A percentile compares a stretch with the other conserved stretches of the same genome.
phyloP scores from a whole-genome alignment of 106 monocot genomes.

The Dendrobium chrysotoxum region DNA sequence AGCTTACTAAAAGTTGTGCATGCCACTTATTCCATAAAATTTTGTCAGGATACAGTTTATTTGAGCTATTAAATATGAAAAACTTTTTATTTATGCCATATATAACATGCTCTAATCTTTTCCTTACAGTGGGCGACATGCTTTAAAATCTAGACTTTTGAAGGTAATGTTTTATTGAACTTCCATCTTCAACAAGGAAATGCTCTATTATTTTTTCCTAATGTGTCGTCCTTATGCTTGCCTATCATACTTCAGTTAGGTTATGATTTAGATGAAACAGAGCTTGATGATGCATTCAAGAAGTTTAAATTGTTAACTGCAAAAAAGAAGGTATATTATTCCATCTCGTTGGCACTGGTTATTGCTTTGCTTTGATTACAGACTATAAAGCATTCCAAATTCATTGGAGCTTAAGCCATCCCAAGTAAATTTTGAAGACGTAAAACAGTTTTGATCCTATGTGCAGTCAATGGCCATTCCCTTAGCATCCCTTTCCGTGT shows the following conservation, averaged over 20 bases:
- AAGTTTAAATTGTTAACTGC: constrained; percentile 81
- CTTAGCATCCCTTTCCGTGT: no score
- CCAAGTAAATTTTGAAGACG: no score
- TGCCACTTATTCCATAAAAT: neutral
- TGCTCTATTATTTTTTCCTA: neutral
- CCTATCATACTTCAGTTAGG: constrained; percentile 45
- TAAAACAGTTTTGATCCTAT: no score
- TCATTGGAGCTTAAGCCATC: no score
- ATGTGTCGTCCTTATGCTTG: neutral
- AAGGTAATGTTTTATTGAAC: constrained; percentile 40
- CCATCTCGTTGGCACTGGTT: neutral
- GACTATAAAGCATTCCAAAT: no score
- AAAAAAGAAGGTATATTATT: constrained; percentile 66
- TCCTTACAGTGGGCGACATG: constrained; percentile 70
- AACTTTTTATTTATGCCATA: neutral
- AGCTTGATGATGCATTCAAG: constrained; percentile 73
- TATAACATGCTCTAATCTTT: neutral
- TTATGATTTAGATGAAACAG: constrained; percentile 56
- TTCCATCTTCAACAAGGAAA: neutral
- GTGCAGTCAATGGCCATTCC: no score
- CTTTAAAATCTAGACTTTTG: constrained; percentile 50
- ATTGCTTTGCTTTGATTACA: neutral
- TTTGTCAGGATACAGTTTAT: neutral
- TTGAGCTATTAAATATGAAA: neutral
- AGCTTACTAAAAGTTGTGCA: neutral